A percentile compares a stretch with the other conserved stretches of the same genome.
These are phyloP conservation scores for Solanum neorickii DNA, from an alignment of 257 asterid species.

Conservation along the genomic window DNA sequence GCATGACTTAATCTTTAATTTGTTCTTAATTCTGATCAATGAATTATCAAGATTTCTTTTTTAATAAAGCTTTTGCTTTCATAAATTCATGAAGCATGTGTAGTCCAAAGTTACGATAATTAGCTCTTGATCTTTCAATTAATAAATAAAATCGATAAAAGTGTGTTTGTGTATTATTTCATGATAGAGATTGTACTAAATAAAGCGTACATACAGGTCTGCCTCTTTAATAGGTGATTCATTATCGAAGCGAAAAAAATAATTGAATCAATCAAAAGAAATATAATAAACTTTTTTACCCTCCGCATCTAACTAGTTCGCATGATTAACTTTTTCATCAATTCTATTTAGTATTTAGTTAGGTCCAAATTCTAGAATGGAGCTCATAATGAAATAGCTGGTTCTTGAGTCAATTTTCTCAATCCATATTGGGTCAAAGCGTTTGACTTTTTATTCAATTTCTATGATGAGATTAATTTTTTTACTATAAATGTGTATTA, in stretches of 20 bases:
- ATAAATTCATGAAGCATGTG: not conserved
- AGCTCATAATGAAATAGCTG: not conserved
- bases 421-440: not conserved
- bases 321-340: not conserved
- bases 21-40: not conserved
- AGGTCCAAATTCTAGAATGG: not conserved
- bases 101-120: not conserved
- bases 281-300: not conserved
- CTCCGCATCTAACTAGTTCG: not conserved
- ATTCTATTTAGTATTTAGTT: not conserved
- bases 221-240: not conserved
- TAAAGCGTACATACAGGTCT: rapidly evolving
- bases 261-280: no score
- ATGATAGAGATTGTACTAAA: not conserved
- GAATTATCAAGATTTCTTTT: not conserved
- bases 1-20: not conserved
- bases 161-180: no score
- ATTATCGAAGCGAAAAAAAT: no score
- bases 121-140: not conserved
- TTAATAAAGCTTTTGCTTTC: not conserved
- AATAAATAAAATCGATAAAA: no score
- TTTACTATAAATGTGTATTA: not conserved
- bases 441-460: not conserved
- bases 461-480: not conserved
- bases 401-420: not conserved